Evolutionary conservation across 2,329 filamentous ascomycete species (phyloP).

Genomic region (Neonectria ditissima): DNA sequence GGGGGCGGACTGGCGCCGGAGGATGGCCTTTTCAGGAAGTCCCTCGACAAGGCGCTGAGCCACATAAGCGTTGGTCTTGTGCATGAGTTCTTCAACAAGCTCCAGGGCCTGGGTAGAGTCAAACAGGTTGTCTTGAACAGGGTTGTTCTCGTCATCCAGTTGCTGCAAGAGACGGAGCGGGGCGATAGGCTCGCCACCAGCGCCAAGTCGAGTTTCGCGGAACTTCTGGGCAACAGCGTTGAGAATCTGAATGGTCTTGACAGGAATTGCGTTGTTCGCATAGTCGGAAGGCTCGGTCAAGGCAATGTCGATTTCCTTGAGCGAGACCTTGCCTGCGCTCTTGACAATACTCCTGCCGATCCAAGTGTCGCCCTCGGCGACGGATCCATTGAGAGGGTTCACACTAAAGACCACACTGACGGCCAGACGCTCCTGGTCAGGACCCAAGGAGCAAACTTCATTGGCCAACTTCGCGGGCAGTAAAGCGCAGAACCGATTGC

Average conservation of each 20-base stretch:
- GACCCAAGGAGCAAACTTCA: conserved; percentile 88
- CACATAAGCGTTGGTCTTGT: conserved; percentile 91
- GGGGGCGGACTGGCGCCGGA: conserved; percentile 86
- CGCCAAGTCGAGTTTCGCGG: conserved; percentile 86
- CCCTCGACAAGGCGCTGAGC: conserved; percentile 84
- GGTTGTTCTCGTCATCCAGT: conserved; percentile 97
- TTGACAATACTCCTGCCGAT: conserved; percentile 94
- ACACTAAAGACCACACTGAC: conserved; percentile 95
- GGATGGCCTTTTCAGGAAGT: conserved; percentile 90
- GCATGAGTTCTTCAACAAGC: conserved; percentile 92
- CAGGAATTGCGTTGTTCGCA: conserved; percentile 73
- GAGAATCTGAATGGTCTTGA: conserved; percentile 84
- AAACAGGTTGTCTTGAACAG: conserved; percentile 96
- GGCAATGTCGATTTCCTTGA: conserved; percentile 87
- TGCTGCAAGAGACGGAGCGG: conserved; percentile 91
- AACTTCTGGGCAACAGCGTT: conserved; percentile 89
- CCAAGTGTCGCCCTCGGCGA: conserved; percentile 90
- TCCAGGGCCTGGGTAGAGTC: conserved; percentile 90
- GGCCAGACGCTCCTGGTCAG: conserved; percentile 89
- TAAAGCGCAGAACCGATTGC: conserved; percentile 89
- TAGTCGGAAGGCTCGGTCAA: conserved; percentile 73
- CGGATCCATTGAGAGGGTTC: conserved; percentile 80
- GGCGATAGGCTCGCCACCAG: conserved; percentile 82
- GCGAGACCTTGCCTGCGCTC: conserved; percentile 86
- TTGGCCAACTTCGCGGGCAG: conserved; percentile 86